Base-by-base conservation (phyloP, 2,329 filamentous ascomycete genomes). In the Aspergillus japonicus region DNA sequence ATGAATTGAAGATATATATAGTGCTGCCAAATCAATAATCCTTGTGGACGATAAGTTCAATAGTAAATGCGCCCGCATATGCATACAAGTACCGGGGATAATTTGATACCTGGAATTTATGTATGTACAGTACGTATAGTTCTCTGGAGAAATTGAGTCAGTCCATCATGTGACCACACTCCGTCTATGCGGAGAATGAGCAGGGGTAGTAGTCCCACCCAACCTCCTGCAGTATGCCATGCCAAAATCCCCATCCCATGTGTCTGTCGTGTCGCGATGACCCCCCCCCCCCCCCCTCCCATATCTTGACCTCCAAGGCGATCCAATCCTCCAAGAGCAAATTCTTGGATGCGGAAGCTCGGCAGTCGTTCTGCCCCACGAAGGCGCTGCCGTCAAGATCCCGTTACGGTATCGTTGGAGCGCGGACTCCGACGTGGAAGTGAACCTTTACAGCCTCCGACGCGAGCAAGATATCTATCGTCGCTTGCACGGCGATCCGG, bases 401-500 rank as follows among this genome's bases (percentile, higher is more conserved):
- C 65, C 64, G 11, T 55, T 68, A 26, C 58, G 59, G 52, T 61
- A 61, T 44, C 39, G 11, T 42, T 62, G 59, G 39, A 67, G 60
- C 53, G 54, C 58, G 1, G 59, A 67, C 19, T 50, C 33, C 26
- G 63, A 69, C 2, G 58, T 68, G 26, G 16, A 63, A 23, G 23
- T 53, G 53, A 68, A 68, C 35, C 57, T 61, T 8, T 44, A 60
- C 29, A 55, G 49, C 16, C 50, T 69, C 47, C 49, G 50, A 35
- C 58, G 50, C n/a, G 66, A 70, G 39, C 62, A 67, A 62, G 59
- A 63, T 47, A 57, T 67, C n/a, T 67, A 66, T 57, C 61, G 56
- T 29, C 61, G 66, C 33, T 57, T 69, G 47, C 47, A 63, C 53
- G 29, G 19, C 23, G 16, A 14, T 56, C 26, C n/a, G 53, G 54